Conservation (phyloP, 495 filamentous ascomycete genomes). For the Tuber calosporum region DNA sequence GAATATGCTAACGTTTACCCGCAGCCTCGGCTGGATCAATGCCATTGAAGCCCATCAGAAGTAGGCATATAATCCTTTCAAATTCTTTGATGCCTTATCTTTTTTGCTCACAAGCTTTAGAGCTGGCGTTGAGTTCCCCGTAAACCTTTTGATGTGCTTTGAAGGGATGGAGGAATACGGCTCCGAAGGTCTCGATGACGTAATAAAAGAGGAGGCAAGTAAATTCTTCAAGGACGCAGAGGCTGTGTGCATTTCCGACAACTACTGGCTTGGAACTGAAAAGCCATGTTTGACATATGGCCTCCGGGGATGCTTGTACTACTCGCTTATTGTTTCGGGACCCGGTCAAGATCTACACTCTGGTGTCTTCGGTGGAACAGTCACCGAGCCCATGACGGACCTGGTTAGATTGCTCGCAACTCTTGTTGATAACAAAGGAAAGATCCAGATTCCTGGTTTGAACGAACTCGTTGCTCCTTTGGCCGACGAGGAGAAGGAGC, state of each 20-base stretch:
- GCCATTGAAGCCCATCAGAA: slow-evolving; percentile 95
- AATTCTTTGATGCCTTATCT: not conserved
- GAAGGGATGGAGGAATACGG: slow-evolving; percentile 99
- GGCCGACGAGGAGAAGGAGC: slow-evolving; percentile 71
- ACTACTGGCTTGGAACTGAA: slow-evolving; percentile 99
- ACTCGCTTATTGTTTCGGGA: slow-evolving; percentile 76
- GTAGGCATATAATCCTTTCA: slow-evolving; percentile 19
- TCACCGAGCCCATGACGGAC: slow-evolving; percentile 98
- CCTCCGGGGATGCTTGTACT: slow-evolving; percentile 96
- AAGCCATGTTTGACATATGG: slow-evolving; percentile 97
- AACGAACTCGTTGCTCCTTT: slow-evolving; percentile 84
- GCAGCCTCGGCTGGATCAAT: slow-evolving; percentile 80
- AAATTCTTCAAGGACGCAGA: slow-evolving; percentile 90
- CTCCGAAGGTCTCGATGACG: slow-evolving; percentile 90
- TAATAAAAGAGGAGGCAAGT: slow-evolving; percentile 81
- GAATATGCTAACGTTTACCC: slow-evolving; percentile 13
- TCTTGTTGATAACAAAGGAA: slow-evolving; percentile 81
- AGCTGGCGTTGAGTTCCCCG: slow-evolving; percentile 85
- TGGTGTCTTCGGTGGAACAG: slow-evolving; percentile 91
- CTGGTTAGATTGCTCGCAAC: slow-evolving; percentile 70
- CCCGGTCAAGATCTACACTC: slow-evolving; percentile 91
- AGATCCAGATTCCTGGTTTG: slow-evolving; percentile 81
- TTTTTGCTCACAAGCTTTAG: slow-evolving; percentile 16
- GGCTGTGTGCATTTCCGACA: slow-evolving; percentile 96
- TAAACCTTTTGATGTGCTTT: slow-evolving; percentile 99